Evolutionary conservation across 2,329 filamentous ascomycete genomes (phyloP).

Genomic region (Pezicula neosporulosa): DNA sequence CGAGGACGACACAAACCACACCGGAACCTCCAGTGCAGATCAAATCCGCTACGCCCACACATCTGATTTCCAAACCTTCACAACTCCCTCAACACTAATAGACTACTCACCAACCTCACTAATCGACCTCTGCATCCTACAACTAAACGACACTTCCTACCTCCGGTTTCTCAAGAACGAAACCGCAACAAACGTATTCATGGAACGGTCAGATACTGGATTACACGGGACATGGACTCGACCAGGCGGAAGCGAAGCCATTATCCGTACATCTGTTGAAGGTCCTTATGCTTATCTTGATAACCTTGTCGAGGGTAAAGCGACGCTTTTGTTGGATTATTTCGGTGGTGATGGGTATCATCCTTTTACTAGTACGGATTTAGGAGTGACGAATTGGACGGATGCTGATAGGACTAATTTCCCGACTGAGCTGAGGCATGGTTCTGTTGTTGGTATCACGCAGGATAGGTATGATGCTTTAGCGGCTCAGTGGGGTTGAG

Average conservation of each 20-base stretch:
- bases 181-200: conserved; percentile 46
- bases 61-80: conserved; percentile 50
- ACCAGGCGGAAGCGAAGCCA: conserved; percentile 38
- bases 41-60: conserved; percentile 53
- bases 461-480: conserved; percentile 39
- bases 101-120: conserved; percentile 43
- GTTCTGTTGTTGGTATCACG: conserved; percentile 45
- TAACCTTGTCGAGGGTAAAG: conserved; percentile 34
- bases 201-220: conserved; percentile 43
- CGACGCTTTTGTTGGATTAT: conserved; percentile 47
- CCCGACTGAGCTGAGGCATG: conserved; percentile 47
- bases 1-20: conserved; percentile 43
- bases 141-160: conserved; percentile 38
- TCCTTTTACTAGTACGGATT: conserved; percentile 43
- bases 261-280: conserved; percentile 40
- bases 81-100: conserved; percentile 45
- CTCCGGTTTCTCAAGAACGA: conserved; percentile 55
- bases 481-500: conserved; percentile 30
- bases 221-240: conserved; percentile 50
- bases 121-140: conserved; percentile 55
- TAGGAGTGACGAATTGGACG: conserved; percentile 43
- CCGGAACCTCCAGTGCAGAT: conserved; percentile 39
- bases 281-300: conserved; percentile 42
- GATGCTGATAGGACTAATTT: conserved; percentile 38
- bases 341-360: conserved; percentile 45